Evolutionary conservation across 768 basidiomycete genomes (phyloP).

Genomic region (Suillus weaverae): DNA sequence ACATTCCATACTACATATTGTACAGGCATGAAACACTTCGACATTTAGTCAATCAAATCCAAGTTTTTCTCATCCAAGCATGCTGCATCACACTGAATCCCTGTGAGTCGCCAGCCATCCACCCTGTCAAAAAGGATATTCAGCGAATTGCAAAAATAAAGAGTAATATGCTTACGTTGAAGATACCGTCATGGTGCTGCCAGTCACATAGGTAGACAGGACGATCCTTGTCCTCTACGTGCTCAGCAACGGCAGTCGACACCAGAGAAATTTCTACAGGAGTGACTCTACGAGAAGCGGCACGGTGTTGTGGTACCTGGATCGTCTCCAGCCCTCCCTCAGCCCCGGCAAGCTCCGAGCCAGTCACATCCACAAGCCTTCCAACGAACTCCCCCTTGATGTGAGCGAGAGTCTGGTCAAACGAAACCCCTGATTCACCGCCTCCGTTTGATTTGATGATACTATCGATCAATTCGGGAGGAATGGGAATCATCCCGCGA

Average conservation of each 20-base stretch:
- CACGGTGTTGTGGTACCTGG: constrained; percentile 4
- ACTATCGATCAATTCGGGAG: constrained; percentile 21
- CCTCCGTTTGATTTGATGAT: constrained; percentile 18
- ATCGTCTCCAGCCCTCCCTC: constrained; percentile 8
- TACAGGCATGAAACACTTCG: background rate
- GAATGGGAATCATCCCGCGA: constrained; percentile 27
- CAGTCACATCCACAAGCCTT: constrained; percentile 17
- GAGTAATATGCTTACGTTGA: constrained; percentile 17
- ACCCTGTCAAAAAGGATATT: background rate
- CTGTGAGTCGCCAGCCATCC: constrained; percentile 10
- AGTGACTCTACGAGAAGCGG: constrained; percentile 14
- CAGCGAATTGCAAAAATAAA: background rate
- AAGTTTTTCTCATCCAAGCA: background rate
- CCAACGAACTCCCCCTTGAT: constrained; percentile 18
- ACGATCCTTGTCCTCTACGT: constrained; percentile 13
- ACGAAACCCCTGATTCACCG: constrained; percentile 2
- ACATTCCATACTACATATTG: background rate
- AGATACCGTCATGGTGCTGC: constrained; percentile 20
- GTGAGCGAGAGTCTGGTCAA: constrained; percentile 15
- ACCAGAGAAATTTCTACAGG: constrained; percentile 23
- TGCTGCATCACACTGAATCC: background rate
- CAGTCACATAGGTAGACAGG: constrained; percentile 26
- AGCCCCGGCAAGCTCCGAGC: constrained; percentile 19
- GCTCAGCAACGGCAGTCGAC: constrained; percentile 24
- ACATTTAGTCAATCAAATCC: background rate